These are phyloP conservation scores for Geotrichum carabidarum DNA, from an alignment of 1,139 yeast species.

Conservation along the genomic window DNA sequence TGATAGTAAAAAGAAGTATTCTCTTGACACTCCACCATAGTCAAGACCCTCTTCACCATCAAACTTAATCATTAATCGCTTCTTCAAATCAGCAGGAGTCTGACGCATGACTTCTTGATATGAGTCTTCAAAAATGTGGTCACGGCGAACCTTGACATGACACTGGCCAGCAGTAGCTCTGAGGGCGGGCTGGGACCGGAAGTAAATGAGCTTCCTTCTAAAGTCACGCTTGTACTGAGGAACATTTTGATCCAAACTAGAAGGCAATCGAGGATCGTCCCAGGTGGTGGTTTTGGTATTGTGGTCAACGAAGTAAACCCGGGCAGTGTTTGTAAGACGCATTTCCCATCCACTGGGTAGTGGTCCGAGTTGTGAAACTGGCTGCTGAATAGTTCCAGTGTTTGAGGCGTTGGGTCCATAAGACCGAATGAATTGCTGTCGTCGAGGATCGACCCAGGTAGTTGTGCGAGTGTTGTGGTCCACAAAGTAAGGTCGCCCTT, in stretches of 20 bases:
- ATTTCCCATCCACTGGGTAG: conserved; percentile 99
- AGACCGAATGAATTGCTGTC: conserved; percentile 96
- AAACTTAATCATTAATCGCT: conserved; percentile 93
- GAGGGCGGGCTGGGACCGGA: conserved; percentile 96
- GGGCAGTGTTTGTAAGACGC: conserved; percentile 96
- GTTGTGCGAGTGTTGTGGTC: conserved; percentile 98
- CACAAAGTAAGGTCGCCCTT: conserved; percentile 97
- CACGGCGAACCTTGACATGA: conserved; percentile 95
- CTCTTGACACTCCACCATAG: conserved; percentile 98
- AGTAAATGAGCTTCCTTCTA: conserved; percentile 92
- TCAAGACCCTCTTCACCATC: conserved; percentile 99
- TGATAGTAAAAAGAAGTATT: conserved; percentile 88
- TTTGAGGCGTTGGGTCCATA: conserved; percentile 48
- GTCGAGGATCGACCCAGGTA: conserved; percentile 98
- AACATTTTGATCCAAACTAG: conserved; percentile 93
- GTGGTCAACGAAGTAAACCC: conserved; percentile 97
- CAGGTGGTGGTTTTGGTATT: conserved; percentile 98
- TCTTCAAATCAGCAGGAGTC: conserved; percentile 95
- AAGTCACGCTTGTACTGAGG: conserved; percentile 99
- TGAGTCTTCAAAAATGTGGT: conserved; percentile 93
- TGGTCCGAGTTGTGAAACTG: conserved; percentile 97
- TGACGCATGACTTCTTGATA: conserved; percentile 98
- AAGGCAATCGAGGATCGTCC: conserved; percentile 99
- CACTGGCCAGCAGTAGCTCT: conserved; percentile 98
- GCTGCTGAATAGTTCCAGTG: conserved; percentile 46